Evolutionary conservation across 805 yeast species (phyloP).

Genomic region (Ascoidea rubescens): DNA sequence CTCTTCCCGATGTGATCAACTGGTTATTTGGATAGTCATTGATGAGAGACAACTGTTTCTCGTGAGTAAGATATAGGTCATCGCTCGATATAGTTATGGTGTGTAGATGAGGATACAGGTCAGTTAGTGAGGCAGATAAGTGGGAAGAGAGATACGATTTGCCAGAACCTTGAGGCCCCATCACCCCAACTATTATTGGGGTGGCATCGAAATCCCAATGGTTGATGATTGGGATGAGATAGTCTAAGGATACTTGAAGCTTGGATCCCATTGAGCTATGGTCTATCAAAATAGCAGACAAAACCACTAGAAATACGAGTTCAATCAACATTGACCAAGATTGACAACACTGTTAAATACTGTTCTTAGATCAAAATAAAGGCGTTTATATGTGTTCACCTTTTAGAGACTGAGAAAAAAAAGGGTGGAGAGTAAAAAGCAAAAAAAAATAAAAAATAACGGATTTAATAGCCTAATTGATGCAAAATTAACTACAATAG

Average conservation of each 20-base stretch:
- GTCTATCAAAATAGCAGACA: no score
- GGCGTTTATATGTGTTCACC: no score
- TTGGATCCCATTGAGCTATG: no score
- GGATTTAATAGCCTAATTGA: no score
- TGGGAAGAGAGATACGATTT: slow-evolving; percentile 42
- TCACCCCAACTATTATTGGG: slow-evolving; percentile 41
- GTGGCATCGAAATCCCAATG: slow-evolving; percentile 15
- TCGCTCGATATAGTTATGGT: slow-evolving; percentile 59
- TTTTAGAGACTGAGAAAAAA: no score
- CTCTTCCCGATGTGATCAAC: slow-evolving; percentile 57
- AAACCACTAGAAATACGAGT: no score
- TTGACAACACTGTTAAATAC: no score
- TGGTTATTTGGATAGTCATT: slow-evolving; percentile 27
- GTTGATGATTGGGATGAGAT: slow-evolving; percentile 17
- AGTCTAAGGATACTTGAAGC: slow-evolving; percentile 12
- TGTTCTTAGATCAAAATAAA: no score
- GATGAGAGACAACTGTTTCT: slow-evolving; percentile 39
- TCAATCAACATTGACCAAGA: no score
- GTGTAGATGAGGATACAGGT: slow-evolving; percentile 21
- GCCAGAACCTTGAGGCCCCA: slow-evolving; percentile 77
- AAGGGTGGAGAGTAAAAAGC: no score
- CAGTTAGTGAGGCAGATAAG: slow-evolving; percentile 21
- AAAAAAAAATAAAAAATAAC: no score
- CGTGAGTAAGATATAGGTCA: slow-evolving; percentile 66
- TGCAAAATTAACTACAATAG: no score